Evolutionary conservation across 2,329 filamentous ascomycete species (phyloP).

Genomic region (Chaetomium strumarium): DNA sequence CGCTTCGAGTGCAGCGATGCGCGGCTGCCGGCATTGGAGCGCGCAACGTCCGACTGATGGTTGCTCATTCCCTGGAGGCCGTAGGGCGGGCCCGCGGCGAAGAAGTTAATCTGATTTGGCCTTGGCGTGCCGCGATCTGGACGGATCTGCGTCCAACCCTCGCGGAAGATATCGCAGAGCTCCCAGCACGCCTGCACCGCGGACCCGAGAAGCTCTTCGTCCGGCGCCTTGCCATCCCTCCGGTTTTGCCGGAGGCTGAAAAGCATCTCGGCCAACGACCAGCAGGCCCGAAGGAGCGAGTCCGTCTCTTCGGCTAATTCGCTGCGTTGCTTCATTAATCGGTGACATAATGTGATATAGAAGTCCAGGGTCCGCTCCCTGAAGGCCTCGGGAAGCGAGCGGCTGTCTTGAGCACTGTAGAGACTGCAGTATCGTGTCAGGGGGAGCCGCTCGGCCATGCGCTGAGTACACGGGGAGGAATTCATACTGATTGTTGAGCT

Average conservation of each 20-base stretch:
- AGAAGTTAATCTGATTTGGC: constrained; percentile 71
- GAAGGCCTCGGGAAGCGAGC: constrained; percentile 77
- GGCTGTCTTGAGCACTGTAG: constrained; percentile 80
- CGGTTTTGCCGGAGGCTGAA: constrained; percentile 83
- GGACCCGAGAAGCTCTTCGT: constrained; percentile 79
- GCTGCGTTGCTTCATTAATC: constrained; percentile 89
- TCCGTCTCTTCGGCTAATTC: constrained; percentile 77
- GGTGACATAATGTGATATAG: constrained; percentile 87
- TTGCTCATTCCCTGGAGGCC: constrained; percentile 14
- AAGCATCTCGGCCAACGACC: constrained; percentile 86
- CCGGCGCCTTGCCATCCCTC: constrained; percentile 63
- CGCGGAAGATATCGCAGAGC: constrained; percentile 84
- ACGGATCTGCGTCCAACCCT: constrained; percentile 84
- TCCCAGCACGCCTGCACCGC: constrained; percentile 94
- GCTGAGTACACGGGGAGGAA: constrained; percentile 1
- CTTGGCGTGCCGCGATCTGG: constrained; percentile 82
- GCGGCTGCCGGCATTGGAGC: constrained; percentile 38
- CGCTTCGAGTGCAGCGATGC: constrained; percentile 47
- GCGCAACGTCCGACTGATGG: constrained; percentile 27
- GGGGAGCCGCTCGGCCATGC: not conserved
- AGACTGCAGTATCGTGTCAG: constrained; percentile 44
- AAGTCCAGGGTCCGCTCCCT: constrained; percentile 87
- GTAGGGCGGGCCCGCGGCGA: constrained; percentile 41
- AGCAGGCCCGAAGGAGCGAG: constrained; percentile 76
- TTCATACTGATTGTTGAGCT: constrained; percentile 80